These are phyloP conservation scores for Gloeophyllum trabeum DNA, from an alignment of 768 basidiomycete species.

Conservation along the genomic window DNA sequence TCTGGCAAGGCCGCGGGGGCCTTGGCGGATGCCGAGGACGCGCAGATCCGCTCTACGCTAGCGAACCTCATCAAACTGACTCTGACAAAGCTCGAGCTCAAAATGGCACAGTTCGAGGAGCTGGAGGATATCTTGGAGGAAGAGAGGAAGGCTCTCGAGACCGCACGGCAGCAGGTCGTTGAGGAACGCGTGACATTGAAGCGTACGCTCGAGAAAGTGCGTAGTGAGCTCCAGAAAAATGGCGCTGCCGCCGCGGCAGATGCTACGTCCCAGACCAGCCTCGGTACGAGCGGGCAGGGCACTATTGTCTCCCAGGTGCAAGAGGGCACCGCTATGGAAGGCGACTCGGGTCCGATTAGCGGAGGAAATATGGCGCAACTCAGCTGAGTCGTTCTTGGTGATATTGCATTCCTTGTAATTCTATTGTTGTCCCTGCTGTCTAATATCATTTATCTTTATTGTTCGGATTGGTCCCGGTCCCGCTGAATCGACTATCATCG, in stretches of 20 bases:
- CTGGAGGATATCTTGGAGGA: conserved; percentile 88
- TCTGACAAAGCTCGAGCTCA: conserved; percentile 83
- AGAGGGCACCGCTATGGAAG: neutral
- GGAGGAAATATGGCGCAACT: neutral
- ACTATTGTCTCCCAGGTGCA: conserved; percentile 43
- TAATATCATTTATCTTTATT: too few relatives aligned
- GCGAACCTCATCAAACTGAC: conserved; percentile 79
- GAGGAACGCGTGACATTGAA: conserved; percentile 67
- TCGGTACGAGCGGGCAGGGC: conserved; percentile 55
- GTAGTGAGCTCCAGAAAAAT: conserved; percentile 51
- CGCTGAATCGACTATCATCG: too few relatives aligned
- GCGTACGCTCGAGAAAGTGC: conserved; percentile 59
- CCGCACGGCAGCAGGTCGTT: conserved; percentile 66
- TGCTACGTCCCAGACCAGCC: conserved; percentile 19
- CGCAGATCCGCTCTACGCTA: conserved; percentile 67
- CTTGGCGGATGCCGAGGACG: conserved; percentile 76
- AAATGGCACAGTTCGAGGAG: conserved; percentile 92
- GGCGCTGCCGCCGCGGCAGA: conserved; percentile 19
- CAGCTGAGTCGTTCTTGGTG: too few relatives aligned
- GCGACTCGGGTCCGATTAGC: neutral
- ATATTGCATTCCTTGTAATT: too few relatives aligned
- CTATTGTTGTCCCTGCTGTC: too few relatives aligned
- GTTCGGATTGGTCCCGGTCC: too few relatives aligned
- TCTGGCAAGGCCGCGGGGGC: conserved; percentile 77
- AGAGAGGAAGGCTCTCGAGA: conserved; percentile 79